A percentile compares a stretch with the other conserved stretches of the same genome.
phyloP scores from a whole-genome alignment of 306 rosid species.

The Cicer chorassanicum region DNA sequence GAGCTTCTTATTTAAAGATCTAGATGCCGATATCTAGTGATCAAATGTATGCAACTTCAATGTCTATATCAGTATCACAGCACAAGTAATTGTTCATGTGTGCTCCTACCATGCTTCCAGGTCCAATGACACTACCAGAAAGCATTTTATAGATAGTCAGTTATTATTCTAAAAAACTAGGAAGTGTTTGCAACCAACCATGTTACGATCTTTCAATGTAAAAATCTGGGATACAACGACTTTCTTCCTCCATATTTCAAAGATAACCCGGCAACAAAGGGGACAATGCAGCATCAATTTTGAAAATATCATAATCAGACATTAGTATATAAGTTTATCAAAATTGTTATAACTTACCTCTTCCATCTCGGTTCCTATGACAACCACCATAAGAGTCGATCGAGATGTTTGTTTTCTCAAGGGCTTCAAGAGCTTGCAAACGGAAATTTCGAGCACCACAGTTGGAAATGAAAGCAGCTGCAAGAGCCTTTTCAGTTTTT shows the following conservation, averaged over 20 bases:
- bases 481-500: conserved; percentile 85
- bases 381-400: conserved; percentile 96
- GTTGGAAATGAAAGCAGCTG: conserved; percentile 97
- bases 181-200: conserved; percentile 27
- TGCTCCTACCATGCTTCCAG: conserved; percentile 21
- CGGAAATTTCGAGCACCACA: conserved; percentile 97
- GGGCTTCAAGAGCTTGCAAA: conserved; percentile 91
- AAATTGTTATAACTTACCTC: conserved; percentile 51
- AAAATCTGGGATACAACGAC: conserved; percentile 26
- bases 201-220: conserved; percentile 14
- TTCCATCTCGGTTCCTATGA: conserved; percentile 84
- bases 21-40: conserved; percentile 13
- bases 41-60: neutral
- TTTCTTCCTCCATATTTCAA: conserved; percentile 24
- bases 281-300: conserved; percentile 15
- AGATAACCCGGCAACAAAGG: conserved; percentile 26
- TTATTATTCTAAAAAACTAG: neutral
- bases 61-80: conserved; percentile 9
- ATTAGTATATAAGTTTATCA: conserved; percentile 27
- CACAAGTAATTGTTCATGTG: neutral
- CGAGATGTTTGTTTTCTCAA: conserved; percentile 63
- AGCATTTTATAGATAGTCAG: conserved; percentile 20
- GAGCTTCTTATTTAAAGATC: conserved; percentile 20
- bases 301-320: conserved; percentile 18
- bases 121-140: conserved; percentile 16